Percentiles rank a stretch among this genome's conserved stretches.
Evolutionary conservation across 1,284 basidiomycete genomes (phyloP).

Genomic region (Ganoderma sp.): DNA sequence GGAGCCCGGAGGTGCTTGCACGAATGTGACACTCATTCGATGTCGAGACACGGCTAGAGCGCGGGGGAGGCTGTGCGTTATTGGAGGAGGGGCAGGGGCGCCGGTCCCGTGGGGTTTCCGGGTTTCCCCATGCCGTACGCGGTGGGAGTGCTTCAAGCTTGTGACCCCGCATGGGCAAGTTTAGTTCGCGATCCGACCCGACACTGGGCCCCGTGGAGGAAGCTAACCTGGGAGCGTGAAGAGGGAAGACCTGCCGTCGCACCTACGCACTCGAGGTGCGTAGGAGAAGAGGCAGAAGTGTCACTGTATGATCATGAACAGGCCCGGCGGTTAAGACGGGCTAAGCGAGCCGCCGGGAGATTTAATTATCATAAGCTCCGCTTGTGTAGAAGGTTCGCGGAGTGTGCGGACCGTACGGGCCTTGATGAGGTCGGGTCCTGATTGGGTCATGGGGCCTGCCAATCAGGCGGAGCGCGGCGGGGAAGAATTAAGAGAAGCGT

Average conservation of each 20-base stretch:
- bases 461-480: neutral
- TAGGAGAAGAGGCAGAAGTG: neutral
- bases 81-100: neutral
- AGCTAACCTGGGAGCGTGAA: neutral
- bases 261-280: neutral
- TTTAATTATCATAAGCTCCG: slow-evolving; percentile 6
- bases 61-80: slow-evolving; percentile 10
- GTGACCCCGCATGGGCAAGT: slow-evolving; percentile 12
- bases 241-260: neutral
- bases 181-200: slow-evolving; percentile 2
- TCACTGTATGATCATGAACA: neutral
- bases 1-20: neutral
- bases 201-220: neutral
- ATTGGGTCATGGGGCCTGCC: neutral
- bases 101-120: slow-evolving; percentile 3
- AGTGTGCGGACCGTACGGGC: neutral
- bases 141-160: slow-evolving; percentile 7
- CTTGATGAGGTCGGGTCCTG: neutral
- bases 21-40: neutral
- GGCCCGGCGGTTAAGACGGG: neutral
- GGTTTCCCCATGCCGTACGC: neutral
- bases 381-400: neutral
- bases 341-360: slow-evolving; percentile 1
- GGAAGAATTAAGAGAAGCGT: neutral
- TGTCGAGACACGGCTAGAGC: neutral